A percentile compares a stretch with the other conserved stretches of the same genome.
These are phyloP conservation scores for Geum urbanum DNA, from an alignment of 306 rosid genomes.

Conservation along the genomic window DNA sequence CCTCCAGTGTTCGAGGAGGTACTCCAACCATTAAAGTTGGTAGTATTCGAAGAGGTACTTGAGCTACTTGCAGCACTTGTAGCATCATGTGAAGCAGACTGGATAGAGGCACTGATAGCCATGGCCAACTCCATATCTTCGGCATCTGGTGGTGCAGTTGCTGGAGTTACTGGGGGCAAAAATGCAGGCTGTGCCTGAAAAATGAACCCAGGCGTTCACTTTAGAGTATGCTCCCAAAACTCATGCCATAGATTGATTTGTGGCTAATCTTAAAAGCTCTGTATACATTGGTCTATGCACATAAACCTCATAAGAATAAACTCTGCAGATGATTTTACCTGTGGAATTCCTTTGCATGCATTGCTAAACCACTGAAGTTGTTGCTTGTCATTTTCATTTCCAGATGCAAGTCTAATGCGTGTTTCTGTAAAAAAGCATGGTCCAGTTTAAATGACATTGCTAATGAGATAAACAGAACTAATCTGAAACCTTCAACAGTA, in stretches of 20 bases:
- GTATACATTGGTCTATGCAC: neutral
- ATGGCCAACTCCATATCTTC: slow-evolving; percentile 68
- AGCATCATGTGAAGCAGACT: slow-evolving; percentile 51
- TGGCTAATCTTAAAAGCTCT: neutral
- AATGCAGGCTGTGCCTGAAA: slow-evolving; percentile 65
- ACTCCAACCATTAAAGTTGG: slow-evolving; percentile 3
- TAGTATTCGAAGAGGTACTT: slow-evolving; percentile 11
- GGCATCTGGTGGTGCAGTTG: slow-evolving; percentile 69
- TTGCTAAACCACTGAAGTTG: slow-evolving; percentile 80
- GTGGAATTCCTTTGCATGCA: slow-evolving; percentile 98
- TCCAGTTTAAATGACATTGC: slow-evolving; percentile 17
- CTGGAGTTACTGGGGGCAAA: slow-evolving; percentile 50
- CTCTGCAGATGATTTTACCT: slow-evolving; percentile 40
- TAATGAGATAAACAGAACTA: slow-evolving; percentile 5
- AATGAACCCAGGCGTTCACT: slow-evolving; percentile 16
- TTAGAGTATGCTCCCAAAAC: slow-evolving; percentile 14
- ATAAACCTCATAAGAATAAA: neutral
- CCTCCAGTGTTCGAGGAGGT: slow-evolving; percentile 19
- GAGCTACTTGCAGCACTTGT: slow-evolving; percentile 56
- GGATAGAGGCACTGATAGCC: slow-evolving; percentile 72
- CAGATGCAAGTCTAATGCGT: slow-evolving; percentile 82
- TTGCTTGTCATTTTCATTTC: slow-evolving; percentile 60
- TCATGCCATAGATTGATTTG: neutral
- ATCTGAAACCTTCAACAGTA: slow-evolving; percentile 5
- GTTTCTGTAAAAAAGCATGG: slow-evolving; percentile 48